Conservation (phyloP, 2,329 filamentous ascomycete genomes). For the Penicillium italicum region DNA sequence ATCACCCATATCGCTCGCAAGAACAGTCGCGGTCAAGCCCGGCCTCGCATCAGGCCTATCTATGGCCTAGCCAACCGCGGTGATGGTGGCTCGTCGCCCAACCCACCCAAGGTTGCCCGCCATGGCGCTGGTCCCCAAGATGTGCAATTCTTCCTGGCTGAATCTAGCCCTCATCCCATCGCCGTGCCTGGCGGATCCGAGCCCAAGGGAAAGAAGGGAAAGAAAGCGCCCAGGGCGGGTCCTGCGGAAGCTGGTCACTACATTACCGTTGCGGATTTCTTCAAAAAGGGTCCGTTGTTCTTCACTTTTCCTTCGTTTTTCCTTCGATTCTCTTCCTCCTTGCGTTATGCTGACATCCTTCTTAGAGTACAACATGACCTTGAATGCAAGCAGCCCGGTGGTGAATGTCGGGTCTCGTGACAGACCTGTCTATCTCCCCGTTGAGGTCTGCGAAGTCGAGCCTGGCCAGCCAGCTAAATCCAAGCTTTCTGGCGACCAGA, state of each 20-base stretch:
- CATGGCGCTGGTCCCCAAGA: conserved; percentile 50
- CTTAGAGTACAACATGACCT: conserved; percentile 34
- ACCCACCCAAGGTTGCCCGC: conserved; percentile 36
- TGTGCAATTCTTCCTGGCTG: conserved; percentile 54
- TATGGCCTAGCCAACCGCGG: conserved; percentile 41
- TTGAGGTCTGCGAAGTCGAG: conserved; percentile 62
- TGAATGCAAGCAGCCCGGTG: conserved; percentile 51
- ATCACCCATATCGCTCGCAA: conserved; percentile 41
- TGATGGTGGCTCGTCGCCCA: conserved; percentile 35
- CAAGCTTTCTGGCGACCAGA: conserved; percentile 60
- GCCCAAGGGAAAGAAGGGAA: conserved; percentile 30
- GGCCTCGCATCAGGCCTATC: conserved; percentile 47
- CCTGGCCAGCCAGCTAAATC: conserved; percentile 62
- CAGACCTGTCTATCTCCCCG: conserved; percentile 62
- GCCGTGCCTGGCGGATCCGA: conserved; percentile 4
- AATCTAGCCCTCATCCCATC: conserved; percentile 13
- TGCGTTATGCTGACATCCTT: not conserved
- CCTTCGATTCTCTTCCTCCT: not conserved
- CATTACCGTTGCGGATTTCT: conserved; percentile 53
- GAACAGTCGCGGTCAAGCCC: conserved; percentile 31
- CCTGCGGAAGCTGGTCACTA: conserved; percentile 39
- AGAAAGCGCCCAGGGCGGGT: conserved; percentile 27
- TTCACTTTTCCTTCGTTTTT: not conserved
- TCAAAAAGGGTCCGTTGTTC: conserved; percentile 39
- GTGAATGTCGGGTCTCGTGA: conserved; percentile 61